Base-by-base conservation (phyloP, 164 flowering plant species). In the Nelumbo lutea region DNA sequence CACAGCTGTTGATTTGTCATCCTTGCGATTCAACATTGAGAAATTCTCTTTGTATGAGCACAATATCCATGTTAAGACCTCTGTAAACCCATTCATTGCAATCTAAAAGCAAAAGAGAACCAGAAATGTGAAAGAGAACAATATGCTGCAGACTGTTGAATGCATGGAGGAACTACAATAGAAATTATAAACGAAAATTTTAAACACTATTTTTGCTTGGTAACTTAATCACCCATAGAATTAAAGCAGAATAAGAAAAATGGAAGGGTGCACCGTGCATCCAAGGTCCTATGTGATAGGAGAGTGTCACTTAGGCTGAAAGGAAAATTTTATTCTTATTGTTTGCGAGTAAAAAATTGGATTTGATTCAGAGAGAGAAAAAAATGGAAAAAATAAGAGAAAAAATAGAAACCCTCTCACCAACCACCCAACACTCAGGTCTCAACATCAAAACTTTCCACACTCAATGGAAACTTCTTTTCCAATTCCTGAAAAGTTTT, bases 61-160 rank as follows among this genome's bases (percentile, higher is more conserved):
- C 62, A 96, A 72, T 71, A 88, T 87, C 88, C 88, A 96, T 42
- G 93, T 90, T 72, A 91, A 73, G 9, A 93, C 97, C 85, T 96
- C 98, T 1, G 95, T 82, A 53, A 77, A 96, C 65, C 98, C 98
- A 80, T 76, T 78, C 88, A 83, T 79, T 41, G 93, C 97, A 77
- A 90, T 79, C 99, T 95, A 75, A 27, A 62, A 72, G 61, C 27
- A 27, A 27, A 27, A 27, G 66, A 57, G 40, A 59, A 64, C 14
- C 9, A 43, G 1, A 70, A 9, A 38, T 50, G 46, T 27, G 46
- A 3, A 5, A 6, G 4, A 46, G 10, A 6, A 57, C 10, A 6
- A 61, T 44, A 14, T 61, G 57, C 39, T 48, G 42, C 64, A 14
- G 4, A 42, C 62, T 13, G 2, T 2, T 5, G 27, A 27, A 27